Base-by-base conservation (phyloP, 2,329 filamentous ascomycete genomes). In the Pseudomassariella vexata region DNA sequence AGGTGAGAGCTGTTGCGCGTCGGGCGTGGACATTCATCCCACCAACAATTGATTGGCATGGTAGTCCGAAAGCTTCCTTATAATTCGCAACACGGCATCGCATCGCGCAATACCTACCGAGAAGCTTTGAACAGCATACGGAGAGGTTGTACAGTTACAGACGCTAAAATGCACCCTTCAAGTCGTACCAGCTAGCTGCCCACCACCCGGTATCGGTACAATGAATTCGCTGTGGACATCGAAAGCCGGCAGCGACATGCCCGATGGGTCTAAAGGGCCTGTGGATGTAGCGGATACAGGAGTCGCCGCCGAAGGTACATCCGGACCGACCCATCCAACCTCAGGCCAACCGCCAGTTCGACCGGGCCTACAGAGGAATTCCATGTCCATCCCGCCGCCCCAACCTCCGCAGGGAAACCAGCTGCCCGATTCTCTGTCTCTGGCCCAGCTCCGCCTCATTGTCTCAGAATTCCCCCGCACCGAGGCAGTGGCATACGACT, bases 401-500 rank as follows among this genome's bases (percentile, higher is more conserved):
- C 52, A 54, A 28, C 46, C 47, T 10, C 39, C 46, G 20, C 43
- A 45, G 19, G 45, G 20, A 19, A 55, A 52, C 19, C 56, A 57
- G 31, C 68, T 64, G 6, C 75, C 52, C 16, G 83, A 89, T 59
- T 89, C 84, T 11, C 67, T 90, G 18, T 89, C 83, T 20, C 64
- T 90, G 25, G 71, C 79, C 39, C 84, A 90, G 57, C 66, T 90
- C 30, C 74, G 77, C 42, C 77, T 76, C 43, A 73, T 89, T 33
- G 81, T 89, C 12, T 75, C 78, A 40, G 84, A 89, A 37, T 78
- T 86, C 45, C 82, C 82, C 11, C 76, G 75, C 41, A 54, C 69
- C 31, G 83, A 88, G 44, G 74, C 82, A 30, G 67, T 73, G 25
- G 77, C 79, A 9, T 98, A 98, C 65, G 88, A 92, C 39, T 98